Evolutionary conservation across 108 stramenopile genomes (phyloP).

Genomic region (Nitzschia sp.): DNA sequence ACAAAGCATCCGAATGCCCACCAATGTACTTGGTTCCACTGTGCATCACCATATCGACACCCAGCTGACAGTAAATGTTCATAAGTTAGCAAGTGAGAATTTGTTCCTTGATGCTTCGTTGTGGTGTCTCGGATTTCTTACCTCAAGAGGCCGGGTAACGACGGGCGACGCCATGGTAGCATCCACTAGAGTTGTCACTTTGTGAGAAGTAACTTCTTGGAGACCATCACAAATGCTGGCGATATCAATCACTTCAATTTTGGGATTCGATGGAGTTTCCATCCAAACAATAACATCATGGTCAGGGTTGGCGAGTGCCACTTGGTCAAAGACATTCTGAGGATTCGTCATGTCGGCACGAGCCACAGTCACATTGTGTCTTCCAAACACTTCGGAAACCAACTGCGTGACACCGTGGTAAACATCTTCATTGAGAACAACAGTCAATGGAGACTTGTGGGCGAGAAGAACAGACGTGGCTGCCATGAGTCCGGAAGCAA

Average conservation of each 20-base stretch:
- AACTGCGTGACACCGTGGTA: slow-evolving; percentile 86
- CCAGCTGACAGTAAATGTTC: slow-evolving; percentile 31
- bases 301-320: slow-evolving; percentile 9
- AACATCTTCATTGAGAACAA: slow-evolving; percentile 69
- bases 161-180: slow-evolving; percentile 83
- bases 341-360: slow-evolving; percentile 59
- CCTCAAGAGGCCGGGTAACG: slow-evolving; percentile 67
- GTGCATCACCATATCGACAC: slow-evolving; percentile 79
- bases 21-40: slow-evolving; percentile 88
- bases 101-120: too few relatives aligned
- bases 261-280: slow-evolving; percentile 90
- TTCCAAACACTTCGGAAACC: slow-evolving; percentile 48
- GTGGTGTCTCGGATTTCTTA: slow-evolving; percentile 2
- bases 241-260: slow-evolving; percentile 77
- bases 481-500: slow-evolving; percentile 90
- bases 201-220: background rate
- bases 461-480: slow-evolving; percentile 70
- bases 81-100: too few relatives aligned
- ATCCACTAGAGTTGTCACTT: slow-evolving; percentile 76
- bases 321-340: slow-evolving; percentile 25
- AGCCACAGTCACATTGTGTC: slow-evolving; percentile 45
- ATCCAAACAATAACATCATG: slow-evolving; percentile 80
- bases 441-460: slow-evolving; percentile 52
- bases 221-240: slow-evolving; percentile 45
- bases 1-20: slow-evolving; percentile 86